These are phyloP conservation scores for Theobroma grandiflorum DNA, from an alignment of 441 rosid genomes.

Conservation along the genomic window DNA sequence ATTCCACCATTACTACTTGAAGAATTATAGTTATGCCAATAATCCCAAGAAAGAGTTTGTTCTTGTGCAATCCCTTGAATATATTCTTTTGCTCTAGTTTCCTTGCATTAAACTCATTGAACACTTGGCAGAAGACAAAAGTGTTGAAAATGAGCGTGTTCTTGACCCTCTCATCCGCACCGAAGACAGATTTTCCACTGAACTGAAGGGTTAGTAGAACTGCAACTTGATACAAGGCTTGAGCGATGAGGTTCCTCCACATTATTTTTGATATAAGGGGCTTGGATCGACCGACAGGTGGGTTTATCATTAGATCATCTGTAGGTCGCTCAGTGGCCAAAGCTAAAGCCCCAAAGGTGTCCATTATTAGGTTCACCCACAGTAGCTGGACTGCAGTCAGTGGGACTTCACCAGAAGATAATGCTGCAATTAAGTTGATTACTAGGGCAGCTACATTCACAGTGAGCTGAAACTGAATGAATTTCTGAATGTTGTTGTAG, in stretches of 20 bases:
- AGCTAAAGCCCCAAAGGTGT: slow-evolving; percentile 57
- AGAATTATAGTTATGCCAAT: slow-evolving; percentile 46
- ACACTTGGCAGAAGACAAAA: slow-evolving; percentile 55
- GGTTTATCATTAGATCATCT: slow-evolving; percentile 48
- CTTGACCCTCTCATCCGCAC: slow-evolving; percentile 40
- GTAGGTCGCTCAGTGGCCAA: slow-evolving; percentile 59
- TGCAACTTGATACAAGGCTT: slow-evolving; percentile 50
- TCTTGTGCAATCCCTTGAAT: slow-evolving; percentile 45
- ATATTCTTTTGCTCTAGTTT: slow-evolving; percentile 55
- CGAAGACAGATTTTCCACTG: slow-evolving; percentile 42
- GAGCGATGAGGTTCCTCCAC: slow-evolving; percentile 59
- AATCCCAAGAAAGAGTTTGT: slow-evolving; percentile 45
- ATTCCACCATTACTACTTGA: slow-evolving; percentile 54
- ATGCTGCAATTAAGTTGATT: slow-evolving; percentile 55
- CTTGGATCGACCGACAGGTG: slow-evolving; percentile 46
- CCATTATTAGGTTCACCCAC: slow-evolving; percentile 70
- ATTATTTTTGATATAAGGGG: slow-evolving; percentile 55
- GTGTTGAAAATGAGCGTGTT: slow-evolving; percentile 58
- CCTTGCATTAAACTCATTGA: slow-evolving; percentile 62
- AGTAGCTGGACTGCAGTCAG: slow-evolving; percentile 62
- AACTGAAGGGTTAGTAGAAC: slow-evolving; percentile 48
- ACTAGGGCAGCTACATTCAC: slow-evolving; percentile 56
- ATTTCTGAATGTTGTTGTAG: slow-evolving; percentile 58
- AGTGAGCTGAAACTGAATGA: slow-evolving; percentile 64
- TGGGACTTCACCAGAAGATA: slow-evolving; percentile 54